Base-by-base conservation (phyloP, 2,329 filamentous ascomycete species). In the Aspergillus candidus region DNA sequence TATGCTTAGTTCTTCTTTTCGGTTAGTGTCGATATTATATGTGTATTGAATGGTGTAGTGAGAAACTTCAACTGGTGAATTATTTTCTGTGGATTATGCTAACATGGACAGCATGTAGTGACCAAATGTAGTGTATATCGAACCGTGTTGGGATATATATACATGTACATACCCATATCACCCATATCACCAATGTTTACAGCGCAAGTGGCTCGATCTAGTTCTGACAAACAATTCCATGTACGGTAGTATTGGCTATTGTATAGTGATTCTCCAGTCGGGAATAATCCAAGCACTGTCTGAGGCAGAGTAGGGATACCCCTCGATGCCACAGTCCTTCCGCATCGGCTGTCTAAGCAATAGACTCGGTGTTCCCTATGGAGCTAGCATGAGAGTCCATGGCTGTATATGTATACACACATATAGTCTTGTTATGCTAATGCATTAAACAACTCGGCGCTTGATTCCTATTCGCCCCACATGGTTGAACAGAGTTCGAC, bases 301-400 rank as follows among this genome's bases (percentile, higher is more conserved):
- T 41, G 35, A 6, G 42, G 27, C 18, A 57, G 27, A 18, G 33
- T 46, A 47, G 46, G 29, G 55, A 51, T n/a, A 56, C 48, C 22
- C 32, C 35, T 18, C 55, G 52, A 38, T 50, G 54, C 49, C 53
- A 55, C 29, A 33, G 18, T 52, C 36, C 15, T 56, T 55, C 11
- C 46, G 6, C 22, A 10, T 27, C 22, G 22, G 8, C 22, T 27
- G 6, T 27, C 22, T 7, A 27, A 27, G 22, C 22, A 10, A 27
- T 27, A 27, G 6, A 27, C 22, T 10, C 3, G 22, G 22, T 27
- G 22, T 3, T 27, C 22, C 22, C 3, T 18, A 18, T 27, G 8
- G 22, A 27, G 22, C 7, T 10, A 3, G 22, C 8, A 27, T 8
- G 4, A 27, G 22, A 27, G 22, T 6, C 22, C 22, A 10, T 3